phyloP scores from a whole-genome alignment of 2,329 filamentous ascomycete species.

The Trichoderma sp. region DNA sequence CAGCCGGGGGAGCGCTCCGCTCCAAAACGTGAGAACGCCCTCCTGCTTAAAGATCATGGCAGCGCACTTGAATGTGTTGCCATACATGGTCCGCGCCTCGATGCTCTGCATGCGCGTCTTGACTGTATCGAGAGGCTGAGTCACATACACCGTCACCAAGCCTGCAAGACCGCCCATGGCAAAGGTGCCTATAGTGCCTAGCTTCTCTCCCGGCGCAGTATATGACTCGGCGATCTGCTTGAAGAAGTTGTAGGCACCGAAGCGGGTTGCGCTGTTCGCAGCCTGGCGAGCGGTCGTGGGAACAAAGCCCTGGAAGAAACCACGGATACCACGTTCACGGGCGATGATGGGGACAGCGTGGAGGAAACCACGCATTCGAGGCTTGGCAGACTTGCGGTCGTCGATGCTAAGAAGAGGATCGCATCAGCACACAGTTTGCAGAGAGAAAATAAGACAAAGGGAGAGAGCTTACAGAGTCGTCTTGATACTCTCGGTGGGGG shows the following conservation, averaged over 20 bases:
- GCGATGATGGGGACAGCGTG: conserved; percentile 86
- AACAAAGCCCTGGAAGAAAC: conserved; percentile 96
- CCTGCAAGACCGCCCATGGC: conserved; percentile 86
- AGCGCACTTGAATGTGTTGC: conserved; percentile 83
- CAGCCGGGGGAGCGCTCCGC: conserved; percentile 81
- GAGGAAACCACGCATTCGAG: conserved; percentile 86
- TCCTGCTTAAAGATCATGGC: conserved; percentile 82
- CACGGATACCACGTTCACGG: conserved; percentile 79
- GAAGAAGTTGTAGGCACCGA: conserved; percentile 84
- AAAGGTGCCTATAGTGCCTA: conserved; percentile 84
- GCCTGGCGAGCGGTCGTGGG: conserved; percentile 93
- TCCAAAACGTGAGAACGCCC: conserved; percentile 88
- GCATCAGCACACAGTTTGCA: background rate
- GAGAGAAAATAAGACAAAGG: background rate
- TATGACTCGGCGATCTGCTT: conserved; percentile 91
- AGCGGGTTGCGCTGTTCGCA: conserved; percentile 88
- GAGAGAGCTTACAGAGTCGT: conserved; percentile 66
- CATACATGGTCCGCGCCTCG: conserved; percentile 75
- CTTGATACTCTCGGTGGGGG: conserved; percentile 97
- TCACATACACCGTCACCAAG: conserved; percentile 81
- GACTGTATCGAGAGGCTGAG: conserved; percentile 79
- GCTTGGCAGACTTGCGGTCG: conserved; percentile 81
- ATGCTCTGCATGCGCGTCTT: conserved; percentile 99
- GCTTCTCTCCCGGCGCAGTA: conserved; percentile 89
- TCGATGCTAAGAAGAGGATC: conserved; percentile 64